Percentiles rank a stretch among this genome's conserved stretches.
Conservation (phyloP, 306 rosid genomes). For the Nissolia schottii region DNA sequence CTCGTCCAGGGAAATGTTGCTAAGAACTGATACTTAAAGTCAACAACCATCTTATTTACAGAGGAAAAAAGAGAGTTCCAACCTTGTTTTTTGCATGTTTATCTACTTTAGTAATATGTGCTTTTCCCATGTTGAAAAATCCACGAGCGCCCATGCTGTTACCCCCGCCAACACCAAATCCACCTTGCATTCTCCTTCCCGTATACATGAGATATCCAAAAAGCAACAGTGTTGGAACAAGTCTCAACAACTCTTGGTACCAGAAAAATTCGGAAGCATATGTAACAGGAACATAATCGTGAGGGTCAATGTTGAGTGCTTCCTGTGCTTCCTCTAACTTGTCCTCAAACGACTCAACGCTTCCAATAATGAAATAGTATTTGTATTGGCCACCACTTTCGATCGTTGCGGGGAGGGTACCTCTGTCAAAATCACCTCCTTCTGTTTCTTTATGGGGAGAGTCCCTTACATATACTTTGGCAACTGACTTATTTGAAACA, state of each 20-base stretch:
- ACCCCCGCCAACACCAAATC: conserved; percentile 78
- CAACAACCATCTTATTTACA: background rate
- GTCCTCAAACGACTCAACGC: conserved; percentile 92
- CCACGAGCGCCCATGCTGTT: conserved; percentile 68
- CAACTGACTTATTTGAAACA: conserved; percentile 89
- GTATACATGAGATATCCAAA: conserved; percentile 57
- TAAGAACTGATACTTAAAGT: conserved; percentile 6
- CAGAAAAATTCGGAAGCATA: conserved; percentile 72
- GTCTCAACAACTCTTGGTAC: conserved; percentile 66
- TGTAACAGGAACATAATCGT: conserved; percentile 82
- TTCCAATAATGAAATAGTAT: conserved; percentile 82
- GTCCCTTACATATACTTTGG: conserved; percentile 71
- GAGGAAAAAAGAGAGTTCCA: background rate
- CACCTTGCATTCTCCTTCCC: conserved; percentile 85
- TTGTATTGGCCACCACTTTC: conserved; percentile 62
- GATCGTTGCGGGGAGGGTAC: conserved; percentile 34
- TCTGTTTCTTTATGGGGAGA: conserved; percentile 53
- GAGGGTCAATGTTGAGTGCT: conserved; percentile 70
- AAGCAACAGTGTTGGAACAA: conserved; percentile 71
- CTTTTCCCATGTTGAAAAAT: conserved; percentile 91
- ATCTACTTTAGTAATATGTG: conserved; percentile 77
- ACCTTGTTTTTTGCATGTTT: conserved; percentile 90
- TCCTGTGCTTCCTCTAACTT: conserved; percentile 96
- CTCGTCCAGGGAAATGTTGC: background rate
- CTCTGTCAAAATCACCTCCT: conserved; percentile 58